These are phyloP conservation scores for Davidsoniella virescens DNA, from an alignment of 2,329 filamentous ascomycete species.

Conservation along the genomic window DNA sequence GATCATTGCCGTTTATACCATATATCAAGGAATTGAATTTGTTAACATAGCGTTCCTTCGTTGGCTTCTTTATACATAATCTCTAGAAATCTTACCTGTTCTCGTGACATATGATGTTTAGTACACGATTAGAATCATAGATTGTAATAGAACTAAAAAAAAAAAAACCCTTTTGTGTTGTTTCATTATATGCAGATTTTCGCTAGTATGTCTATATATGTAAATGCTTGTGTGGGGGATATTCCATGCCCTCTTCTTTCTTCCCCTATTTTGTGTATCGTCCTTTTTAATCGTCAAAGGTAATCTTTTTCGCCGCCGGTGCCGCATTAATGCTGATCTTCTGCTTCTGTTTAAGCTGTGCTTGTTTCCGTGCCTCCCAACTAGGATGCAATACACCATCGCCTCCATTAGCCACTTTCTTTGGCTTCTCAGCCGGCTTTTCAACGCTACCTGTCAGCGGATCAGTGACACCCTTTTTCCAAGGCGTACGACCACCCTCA, in stretches of 20 bases:
- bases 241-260: background rate
- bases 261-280: background rate
- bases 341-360: constrained; percentile 34
- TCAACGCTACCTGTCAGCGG: constrained; percentile 16
- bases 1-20: constrained; percentile 6
- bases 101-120: background rate
- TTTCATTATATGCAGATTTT: too few relatives aligned
- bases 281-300: constrained; percentile 28
- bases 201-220: background rate
- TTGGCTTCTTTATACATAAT: constrained; percentile 4
- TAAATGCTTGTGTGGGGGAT: background rate
- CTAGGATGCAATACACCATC: constrained; percentile 44
- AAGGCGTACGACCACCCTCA: constrained; percentile 25
- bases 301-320: constrained; percentile 28
- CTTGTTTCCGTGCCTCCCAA: constrained; percentile 48
- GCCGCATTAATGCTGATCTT: constrained; percentile 36
- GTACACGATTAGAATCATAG: too few relatives aligned
- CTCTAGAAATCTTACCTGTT: background rate
- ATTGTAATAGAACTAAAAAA: too few relatives aligned
- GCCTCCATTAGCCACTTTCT: constrained; percentile 24
- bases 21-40: constrained; percentile 2
- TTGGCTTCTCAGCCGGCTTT: constrained; percentile 17
- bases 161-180: too few relatives aligned
- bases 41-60: background rate
- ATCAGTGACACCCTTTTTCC: constrained; percentile 33